phyloP scores from a whole-genome alignment of 306 rosid genomes.

The Rosa chinensis region DNA sequence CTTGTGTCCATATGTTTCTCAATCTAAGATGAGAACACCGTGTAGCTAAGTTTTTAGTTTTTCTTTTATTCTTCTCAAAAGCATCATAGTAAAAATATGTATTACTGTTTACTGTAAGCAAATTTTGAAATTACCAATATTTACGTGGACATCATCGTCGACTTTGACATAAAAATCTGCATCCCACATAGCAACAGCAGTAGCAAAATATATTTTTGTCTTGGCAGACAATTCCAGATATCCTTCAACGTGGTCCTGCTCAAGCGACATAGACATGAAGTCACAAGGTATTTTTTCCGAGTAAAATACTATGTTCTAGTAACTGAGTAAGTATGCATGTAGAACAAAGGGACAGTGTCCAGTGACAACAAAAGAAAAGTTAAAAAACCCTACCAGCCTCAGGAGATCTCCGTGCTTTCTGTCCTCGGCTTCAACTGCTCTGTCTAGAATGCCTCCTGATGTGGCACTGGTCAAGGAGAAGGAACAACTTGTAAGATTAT shows the following conservation, averaged over 20 bases:
- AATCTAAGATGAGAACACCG: neutral
- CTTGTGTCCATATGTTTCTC: neutral
- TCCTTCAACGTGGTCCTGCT: constrained; percentile 96
- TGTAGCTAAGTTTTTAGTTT: neutral
- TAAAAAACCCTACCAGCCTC: constrained; percentile 69
- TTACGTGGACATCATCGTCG: constrained; percentile 96
- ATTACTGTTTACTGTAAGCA: constrained; percentile 11
- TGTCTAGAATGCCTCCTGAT: constrained; percentile 93
- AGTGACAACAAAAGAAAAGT: constrained; percentile 19
- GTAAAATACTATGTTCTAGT: constrained; percentile 1
- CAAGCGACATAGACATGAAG: constrained; percentile 19
- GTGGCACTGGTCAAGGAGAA: constrained; percentile 66
- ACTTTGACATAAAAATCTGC: constrained; percentile 97
- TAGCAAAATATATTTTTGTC: constrained; percentile 83
- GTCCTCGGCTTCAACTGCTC: constrained; percentile 99
- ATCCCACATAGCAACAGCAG: constrained; percentile 92
- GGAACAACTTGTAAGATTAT: constrained; percentile 15
- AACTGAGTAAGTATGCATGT: neutral
- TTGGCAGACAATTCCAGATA: constrained; percentile 97
- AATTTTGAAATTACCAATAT: constrained; percentile 61
- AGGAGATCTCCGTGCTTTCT: constrained; percentile 89
- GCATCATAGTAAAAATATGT: no score
- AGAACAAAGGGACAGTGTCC: constrained; percentile 6
- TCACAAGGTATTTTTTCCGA: constrained; percentile 9
- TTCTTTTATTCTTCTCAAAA: neutral